These are phyloP conservation scores for Sisymbrium irio DNA, from an alignment of 345 rosid species.

Conservation along the genomic window DNA sequence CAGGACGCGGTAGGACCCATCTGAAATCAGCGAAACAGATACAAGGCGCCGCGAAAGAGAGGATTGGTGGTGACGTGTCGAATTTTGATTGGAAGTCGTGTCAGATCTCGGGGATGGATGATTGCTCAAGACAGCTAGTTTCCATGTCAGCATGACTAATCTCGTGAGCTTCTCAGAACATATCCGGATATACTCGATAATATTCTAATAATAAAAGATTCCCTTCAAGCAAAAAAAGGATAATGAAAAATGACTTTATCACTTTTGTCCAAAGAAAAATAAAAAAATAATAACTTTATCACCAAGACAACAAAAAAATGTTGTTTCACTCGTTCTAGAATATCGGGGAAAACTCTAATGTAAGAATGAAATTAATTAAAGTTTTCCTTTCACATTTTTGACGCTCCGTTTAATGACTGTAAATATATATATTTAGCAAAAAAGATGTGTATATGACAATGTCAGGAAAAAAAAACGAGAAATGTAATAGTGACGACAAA, in stretches of 20 bases:
- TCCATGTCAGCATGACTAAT: slow-evolving; percentile 47
- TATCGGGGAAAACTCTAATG: too few relatives aligned
- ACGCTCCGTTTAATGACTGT: not conserved
- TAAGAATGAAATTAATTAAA: not conserved
- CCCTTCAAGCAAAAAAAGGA: not conserved
- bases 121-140: slow-evolving; percentile 40
- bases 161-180: not conserved
- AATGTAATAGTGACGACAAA: too few relatives aligned
- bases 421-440: too few relatives aligned
- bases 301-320: not conserved
- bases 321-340: not conserved
- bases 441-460: not conserved
- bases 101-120: not conserved
- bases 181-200: slow-evolving; percentile 44
- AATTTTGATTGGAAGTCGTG: slow-evolving; percentile 1
- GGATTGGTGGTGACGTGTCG: slow-evolving; percentile 35
- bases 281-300: slow-evolving; percentile 19
- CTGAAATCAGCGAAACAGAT: slow-evolving; percentile 40
- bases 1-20: slow-evolving; percentile 31
- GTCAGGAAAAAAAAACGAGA: not conserved
- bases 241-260: slow-evolving; percentile 15
- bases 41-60: slow-evolving; percentile 51
- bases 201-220: slow-evolving; percentile 10
- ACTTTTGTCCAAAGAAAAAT: too few relatives aligned
- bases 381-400: not conserved